These are phyloP conservation scores for Craterostigma plantagineum DNA, from an alignment of 257 asterid genomes.

Conservation along the genomic window DNA sequence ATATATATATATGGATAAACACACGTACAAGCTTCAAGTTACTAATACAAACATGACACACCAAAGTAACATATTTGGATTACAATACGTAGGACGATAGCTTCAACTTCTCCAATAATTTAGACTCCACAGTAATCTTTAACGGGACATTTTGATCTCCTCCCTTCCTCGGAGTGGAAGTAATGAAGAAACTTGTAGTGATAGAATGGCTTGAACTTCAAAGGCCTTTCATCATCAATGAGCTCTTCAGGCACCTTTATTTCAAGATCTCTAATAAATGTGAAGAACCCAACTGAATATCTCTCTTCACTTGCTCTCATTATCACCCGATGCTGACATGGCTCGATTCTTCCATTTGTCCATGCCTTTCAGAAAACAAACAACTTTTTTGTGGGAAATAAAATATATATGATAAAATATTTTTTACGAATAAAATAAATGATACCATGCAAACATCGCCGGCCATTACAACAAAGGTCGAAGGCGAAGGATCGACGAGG, in stretches of 20 bases:
- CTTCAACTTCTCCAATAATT: not conserved
- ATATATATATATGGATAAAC: too few species aligned
- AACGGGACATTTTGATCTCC: conserved; percentile 15
- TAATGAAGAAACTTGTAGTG: conserved; percentile 21
- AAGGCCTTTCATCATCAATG: conserved; percentile 14
- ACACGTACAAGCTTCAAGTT: too few species aligned
- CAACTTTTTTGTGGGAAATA: too few species aligned
- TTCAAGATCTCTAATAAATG: conserved; percentile 12
- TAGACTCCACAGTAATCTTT: conserved; percentile 27
- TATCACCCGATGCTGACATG: conserved; percentile 18
- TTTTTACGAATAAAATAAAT: not conserved
- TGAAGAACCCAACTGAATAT: conserved; percentile 14
- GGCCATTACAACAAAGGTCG: conserved; percentile 24
- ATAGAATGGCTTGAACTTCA: conserved; percentile 19
- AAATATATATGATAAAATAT: not conserved
- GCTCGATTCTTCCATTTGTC: conserved; percentile 28
- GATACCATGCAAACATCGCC: conserved; percentile 36
- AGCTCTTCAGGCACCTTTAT: conserved; percentile 15
- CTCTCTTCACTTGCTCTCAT: conserved; percentile 19
- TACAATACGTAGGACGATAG: too few species aligned
- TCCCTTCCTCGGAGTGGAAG: conserved; percentile 18
- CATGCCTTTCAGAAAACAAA: conserved; percentile 20
- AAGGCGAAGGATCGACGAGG: conserved; percentile 18
- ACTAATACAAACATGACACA: too few species aligned
- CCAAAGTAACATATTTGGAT: too few species aligned